Conservation (phyloP, 164 flowering plant genomes). For the Nelumbo lutea region DNA sequence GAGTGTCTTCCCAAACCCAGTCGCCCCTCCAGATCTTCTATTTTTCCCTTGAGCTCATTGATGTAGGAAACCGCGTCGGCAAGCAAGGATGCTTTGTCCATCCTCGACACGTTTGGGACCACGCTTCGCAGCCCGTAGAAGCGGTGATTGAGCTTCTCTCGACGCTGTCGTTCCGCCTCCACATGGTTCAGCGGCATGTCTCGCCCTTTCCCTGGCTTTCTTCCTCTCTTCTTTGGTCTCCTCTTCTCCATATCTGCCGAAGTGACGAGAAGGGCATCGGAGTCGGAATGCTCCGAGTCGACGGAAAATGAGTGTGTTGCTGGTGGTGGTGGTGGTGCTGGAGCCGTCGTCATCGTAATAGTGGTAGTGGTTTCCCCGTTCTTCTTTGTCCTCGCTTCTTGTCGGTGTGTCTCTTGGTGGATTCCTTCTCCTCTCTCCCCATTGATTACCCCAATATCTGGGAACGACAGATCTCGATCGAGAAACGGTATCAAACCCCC, state of each 20-base stretch:
- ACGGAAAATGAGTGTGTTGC: conserved; percentile 11
- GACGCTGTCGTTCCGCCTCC: conserved; percentile 81
- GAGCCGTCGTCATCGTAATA: too few relatives aligned
- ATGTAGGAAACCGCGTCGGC: conserved; percentile 78
- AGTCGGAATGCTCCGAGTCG: conserved; percentile 47
- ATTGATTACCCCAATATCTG: conserved; percentile 32
- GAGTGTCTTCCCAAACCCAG: conserved; percentile 12
- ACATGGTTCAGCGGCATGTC: conserved; percentile 63
- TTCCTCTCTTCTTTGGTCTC: conserved; percentile 51
- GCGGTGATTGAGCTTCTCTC: conserved; percentile 84
- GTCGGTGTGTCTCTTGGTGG: neutral
- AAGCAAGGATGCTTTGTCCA: conserved; percentile 85
- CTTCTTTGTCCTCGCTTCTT: conserved; percentile 6
- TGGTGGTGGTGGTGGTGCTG: too few relatives aligned
- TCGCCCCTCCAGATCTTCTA: conserved; percentile 44
- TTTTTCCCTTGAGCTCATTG: conserved; percentile 41
- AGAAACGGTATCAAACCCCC: conserved; percentile 15
- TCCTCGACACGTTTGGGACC: conserved; percentile 80
- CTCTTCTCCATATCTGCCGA: conserved; percentile 13
- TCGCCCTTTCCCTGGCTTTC: conserved; percentile 49
- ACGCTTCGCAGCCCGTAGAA: conserved; percentile 81
- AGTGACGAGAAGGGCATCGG: conserved; percentile 16
- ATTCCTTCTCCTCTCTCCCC: conserved; percentile 10
- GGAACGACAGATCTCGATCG: conserved; percentile 24
- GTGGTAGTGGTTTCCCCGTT: neutral